A percentile compares a stretch with the other conserved stretches of the same genome.
These are phyloP conservation scores for Exophiala sp. DNA, from an alignment of 2,329 filamentous ascomycete genomes.

Conservation along the genomic window DNA sequence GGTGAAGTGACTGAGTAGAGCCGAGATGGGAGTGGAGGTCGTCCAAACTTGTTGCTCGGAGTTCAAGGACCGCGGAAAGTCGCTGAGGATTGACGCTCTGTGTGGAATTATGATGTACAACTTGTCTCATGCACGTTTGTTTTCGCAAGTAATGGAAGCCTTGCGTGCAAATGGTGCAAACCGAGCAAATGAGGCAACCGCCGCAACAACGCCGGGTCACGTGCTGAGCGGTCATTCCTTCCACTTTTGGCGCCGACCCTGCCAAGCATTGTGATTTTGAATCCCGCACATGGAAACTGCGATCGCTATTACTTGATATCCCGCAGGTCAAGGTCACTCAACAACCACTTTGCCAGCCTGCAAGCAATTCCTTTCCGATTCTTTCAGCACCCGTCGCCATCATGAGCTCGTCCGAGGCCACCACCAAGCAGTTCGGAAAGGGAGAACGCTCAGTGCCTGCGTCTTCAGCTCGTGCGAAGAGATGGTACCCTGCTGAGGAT, in stretches of 20 bases:
- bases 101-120: too few species aligned
- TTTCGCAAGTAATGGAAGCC: neutral
- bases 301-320: too few species aligned
- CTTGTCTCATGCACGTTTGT: too few species aligned
- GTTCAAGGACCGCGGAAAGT: too few species aligned
- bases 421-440: slow-evolving; percentile 97
- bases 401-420: slow-evolving; percentile 30
- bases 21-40: neutral
- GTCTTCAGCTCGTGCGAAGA: slow-evolving; percentile 86
- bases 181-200: too few species aligned
- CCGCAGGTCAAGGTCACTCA: neutral
- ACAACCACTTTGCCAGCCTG: neutral
- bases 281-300: too few species aligned
- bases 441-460: slow-evolving; percentile 87
- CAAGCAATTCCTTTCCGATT: neutral
- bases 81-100: too few species aligned
- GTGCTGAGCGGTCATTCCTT: too few species aligned
- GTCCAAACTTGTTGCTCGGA: too few species aligned
- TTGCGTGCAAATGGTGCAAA: neutral
- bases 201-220: too few species aligned
- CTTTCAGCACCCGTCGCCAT: slow-evolving; percentile 36
- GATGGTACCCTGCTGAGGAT: slow-evolving; percentile 98
- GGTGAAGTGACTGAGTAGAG: neutral
- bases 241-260: too few species aligned
- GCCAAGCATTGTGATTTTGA: too few species aligned